These are phyloP conservation scores for Bertia moriformis DNA, from an alignment of 2,329 filamentous ascomycete species.

Conservation along the genomic window DNA sequence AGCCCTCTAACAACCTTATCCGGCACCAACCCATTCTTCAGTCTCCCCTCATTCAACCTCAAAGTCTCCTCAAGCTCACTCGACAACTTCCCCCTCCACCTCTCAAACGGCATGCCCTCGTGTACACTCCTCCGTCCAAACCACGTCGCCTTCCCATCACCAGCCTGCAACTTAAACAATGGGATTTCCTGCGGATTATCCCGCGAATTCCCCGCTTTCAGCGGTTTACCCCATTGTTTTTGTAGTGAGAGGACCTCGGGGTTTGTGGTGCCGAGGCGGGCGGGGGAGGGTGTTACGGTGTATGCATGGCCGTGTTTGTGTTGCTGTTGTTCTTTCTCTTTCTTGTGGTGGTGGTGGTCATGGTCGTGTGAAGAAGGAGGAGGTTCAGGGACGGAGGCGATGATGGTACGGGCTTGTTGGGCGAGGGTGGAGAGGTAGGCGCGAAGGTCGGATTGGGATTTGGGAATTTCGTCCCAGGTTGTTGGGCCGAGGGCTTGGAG, in stretches of 20 bases:
- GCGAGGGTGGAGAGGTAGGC: neutral
- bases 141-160: neutral
- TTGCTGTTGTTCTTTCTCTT: too few species aligned
- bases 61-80: neutral
- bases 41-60: neutral
- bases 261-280: neutral
- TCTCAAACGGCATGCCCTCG: neutral
- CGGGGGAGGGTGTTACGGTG: neutral
- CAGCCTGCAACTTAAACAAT: neutral
- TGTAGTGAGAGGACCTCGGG: neutral
- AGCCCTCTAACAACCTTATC: neutral
- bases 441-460: neutral
- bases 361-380: neutral
- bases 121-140: neutral
- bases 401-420: neutral
- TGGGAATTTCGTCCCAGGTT: neutral
- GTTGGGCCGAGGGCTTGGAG: neutral
- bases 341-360: neutral
- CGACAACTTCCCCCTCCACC: neutral
- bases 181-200: neutral
- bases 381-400: neutral
- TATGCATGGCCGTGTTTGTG: too few species aligned
- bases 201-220: neutral
- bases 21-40: neutral
- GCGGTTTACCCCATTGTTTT: neutral